Evolutionary conservation across 257 asterid genomes (phyloP).

Genomic region (Henckelia pumila): DNA sequence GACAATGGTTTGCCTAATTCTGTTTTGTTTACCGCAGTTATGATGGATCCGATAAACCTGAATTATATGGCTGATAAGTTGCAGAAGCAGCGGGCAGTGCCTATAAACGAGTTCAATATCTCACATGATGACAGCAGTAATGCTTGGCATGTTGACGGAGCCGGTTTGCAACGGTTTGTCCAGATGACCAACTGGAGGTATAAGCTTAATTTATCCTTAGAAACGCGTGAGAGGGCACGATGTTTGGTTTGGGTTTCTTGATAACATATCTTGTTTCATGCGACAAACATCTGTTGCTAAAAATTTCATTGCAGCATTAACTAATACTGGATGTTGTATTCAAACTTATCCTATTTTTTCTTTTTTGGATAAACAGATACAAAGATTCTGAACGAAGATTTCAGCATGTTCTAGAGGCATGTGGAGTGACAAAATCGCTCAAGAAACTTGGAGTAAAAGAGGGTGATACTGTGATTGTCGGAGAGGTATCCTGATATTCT

Average conservation of each 20-base stretch:
- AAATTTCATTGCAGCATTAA: not conserved
- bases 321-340: not conserved
- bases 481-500: slow-evolving; percentile 49
- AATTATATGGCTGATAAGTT: slow-evolving; percentile 70
- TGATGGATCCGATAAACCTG: slow-evolving; percentile 38
- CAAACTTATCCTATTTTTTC: slow-evolving; percentile 6
- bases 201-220: not conserved
- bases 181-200: slow-evolving; percentile 99
- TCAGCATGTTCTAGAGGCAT: slow-evolving; percentile 89
- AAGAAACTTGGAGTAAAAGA: slow-evolving; percentile 83
- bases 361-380: slow-evolving; percentile 55
- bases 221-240: not conserved
- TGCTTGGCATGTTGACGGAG: slow-evolving; percentile 77
- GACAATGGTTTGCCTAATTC: not conserved
- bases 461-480: slow-evolving; percentile 86
- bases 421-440: slow-evolving; percentile 87
- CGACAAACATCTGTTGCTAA: not conserved
- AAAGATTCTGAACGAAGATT: slow-evolving; percentile 81
- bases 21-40: slow-evolving; percentile 34
- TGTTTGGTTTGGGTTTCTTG: not conserved
- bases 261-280: slow-evolving; percentile 6
- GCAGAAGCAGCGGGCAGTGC: slow-evolving; percentile 64
- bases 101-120: slow-evolving; percentile 77
- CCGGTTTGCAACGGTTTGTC: slow-evolving; percentile 86
- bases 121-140: slow-evolving; percentile 48